phyloP scores from a whole-genome alignment of 2,329 filamentous ascomycete genomes.

The Alternaria triticina region DNA sequence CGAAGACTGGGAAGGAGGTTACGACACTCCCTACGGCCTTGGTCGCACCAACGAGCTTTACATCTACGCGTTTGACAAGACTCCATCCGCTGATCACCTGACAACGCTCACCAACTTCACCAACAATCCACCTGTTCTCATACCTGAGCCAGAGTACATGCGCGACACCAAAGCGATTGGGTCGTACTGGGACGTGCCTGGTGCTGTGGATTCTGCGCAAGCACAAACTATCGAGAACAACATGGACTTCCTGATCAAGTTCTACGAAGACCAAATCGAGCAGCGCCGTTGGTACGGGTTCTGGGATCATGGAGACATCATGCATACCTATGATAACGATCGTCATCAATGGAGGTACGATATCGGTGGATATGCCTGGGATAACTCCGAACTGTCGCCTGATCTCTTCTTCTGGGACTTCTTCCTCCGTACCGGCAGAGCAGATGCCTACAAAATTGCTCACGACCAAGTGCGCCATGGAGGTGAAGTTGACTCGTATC shows the following conservation, averaged over 20 bases:
- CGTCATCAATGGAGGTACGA: constrained; percentile 69
- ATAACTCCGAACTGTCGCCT: constrained; percentile 68
- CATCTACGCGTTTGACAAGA: constrained; percentile 60
- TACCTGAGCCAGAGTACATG: constrained; percentile 58
- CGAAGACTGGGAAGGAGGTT: constrained; percentile 65
- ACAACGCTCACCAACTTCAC: constrained; percentile 54
- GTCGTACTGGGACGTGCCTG: constrained; percentile 60
- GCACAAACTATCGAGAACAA: constrained; percentile 55
- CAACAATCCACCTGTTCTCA: constrained; percentile 61
- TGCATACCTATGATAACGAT: constrained; percentile 67
- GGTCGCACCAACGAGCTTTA: constrained; percentile 65
- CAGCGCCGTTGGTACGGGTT: constrained; percentile 69
- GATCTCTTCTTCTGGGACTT: constrained; percentile 69
- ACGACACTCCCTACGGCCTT: constrained; percentile 64
- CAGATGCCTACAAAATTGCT: constrained; percentile 65
- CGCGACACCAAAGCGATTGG: constrained; percentile 61
- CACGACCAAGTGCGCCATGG: constrained; percentile 66
- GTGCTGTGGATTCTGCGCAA: constrained; percentile 39
- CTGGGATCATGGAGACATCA: constrained; percentile 67
- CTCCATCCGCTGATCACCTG: constrained; percentile 58
- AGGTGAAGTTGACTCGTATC: constrained; percentile 68
- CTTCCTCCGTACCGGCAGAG: constrained; percentile 65
- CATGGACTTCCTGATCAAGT: constrained; percentile 63
- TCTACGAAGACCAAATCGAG: constrained; percentile 63
- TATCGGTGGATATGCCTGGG: constrained; percentile 69